These are phyloP conservation scores for Moricandia arvensis DNA, from an alignment of 345 rosid genomes.

Conservation along the genomic window DNA sequence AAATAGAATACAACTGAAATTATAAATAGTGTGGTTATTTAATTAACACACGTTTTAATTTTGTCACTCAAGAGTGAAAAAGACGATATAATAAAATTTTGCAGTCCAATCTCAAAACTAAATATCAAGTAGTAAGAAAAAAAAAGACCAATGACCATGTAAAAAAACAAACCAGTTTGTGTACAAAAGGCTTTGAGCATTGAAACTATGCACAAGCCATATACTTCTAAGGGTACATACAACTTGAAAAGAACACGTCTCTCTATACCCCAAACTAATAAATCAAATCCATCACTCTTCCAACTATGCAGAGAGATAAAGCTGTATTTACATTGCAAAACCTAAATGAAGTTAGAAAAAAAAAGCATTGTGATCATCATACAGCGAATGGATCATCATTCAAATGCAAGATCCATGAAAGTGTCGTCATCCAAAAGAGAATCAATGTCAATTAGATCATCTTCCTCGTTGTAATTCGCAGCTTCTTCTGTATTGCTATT, in stretches of 20 bases:
- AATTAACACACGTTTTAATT: too few relatives aligned
- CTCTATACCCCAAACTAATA: conserved; percentile 19
- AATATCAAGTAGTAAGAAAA: background rate
- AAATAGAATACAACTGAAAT: background rate
- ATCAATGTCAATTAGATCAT: conserved; percentile 54
- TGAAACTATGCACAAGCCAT: background rate
- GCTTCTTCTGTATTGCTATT: conserved; percentile 29
- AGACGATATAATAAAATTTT: background rate
- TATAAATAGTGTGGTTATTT: background rate
- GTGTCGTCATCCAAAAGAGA: conserved; percentile 73
- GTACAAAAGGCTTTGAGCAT: background rate
- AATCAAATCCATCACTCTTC: conserved; percentile 10
- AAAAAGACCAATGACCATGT: conserved; percentile 19
- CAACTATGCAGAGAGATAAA: conserved; percentile 12
- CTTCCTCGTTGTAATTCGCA: conserved; percentile 40
- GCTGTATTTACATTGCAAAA: conserved; percentile 29
- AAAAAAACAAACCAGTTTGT: conserved; percentile 7
- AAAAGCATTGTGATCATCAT: conserved; percentile 4
- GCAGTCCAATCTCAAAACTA: conserved; percentile 1
- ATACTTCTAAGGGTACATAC: conserved; percentile 24
- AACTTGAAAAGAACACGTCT: conserved; percentile 18
- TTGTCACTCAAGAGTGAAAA: background rate
- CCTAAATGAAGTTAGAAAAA: conserved; percentile 29
- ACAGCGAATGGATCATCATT: conserved; percentile 31
- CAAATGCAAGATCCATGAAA: conserved; percentile 73